Percentiles rank a stretch among this genome's conserved stretches.
Evolutionary conservation across 441 rosid genomes (phyloP).

Genomic region (Eruca vesicaria): DNA sequence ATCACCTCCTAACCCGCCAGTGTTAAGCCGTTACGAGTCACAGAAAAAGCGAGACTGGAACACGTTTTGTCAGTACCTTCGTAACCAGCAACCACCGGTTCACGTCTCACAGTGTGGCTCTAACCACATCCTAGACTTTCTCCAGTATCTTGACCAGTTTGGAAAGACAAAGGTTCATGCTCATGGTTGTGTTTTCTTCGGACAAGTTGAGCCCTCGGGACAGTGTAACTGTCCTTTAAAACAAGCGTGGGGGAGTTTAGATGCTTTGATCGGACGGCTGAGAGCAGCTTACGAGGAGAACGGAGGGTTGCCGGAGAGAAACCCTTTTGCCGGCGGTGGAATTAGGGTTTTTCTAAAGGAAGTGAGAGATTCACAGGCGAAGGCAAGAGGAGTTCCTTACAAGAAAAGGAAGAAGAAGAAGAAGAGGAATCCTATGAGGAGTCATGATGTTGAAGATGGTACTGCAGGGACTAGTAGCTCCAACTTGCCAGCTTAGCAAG

Average conservation of each 20-base stretch:
- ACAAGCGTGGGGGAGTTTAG: conserved; percentile 92
- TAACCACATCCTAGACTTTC: conserved; percentile 68
- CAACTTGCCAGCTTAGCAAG: conserved; percentile 33
- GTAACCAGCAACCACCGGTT: conserved; percentile 79
- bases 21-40: conserved; percentile 74
- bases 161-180: conserved; percentile 83
- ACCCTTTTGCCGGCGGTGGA: conserved; percentile 77
- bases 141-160: conserved; percentile 71
- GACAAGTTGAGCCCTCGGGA: conserved; percentile 75
- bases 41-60: conserved; percentile 85
- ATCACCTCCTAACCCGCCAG: conserved; percentile 38
- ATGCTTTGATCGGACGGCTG: too few species aligned
- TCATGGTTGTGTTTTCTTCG: conserved; percentile 67
- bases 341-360: conserved; percentile 67
- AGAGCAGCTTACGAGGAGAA: too few species aligned
- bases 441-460: conserved; percentile 28
- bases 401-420: conserved; percentile 79
- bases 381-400: conserved; percentile 83
- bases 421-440: conserved; percentile 34
- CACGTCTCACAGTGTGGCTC: conserved; percentile 61
- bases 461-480: conserved; percentile 32
- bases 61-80: conserved; percentile 72
- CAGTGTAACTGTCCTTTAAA: conserved; percentile 74
- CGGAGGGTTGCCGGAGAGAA: conserved; percentile 72
- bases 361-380: conserved; percentile 77